Base-by-base conservation (phyloP, 2,329 filamentous ascomycete genomes). In the Apiospora sp. region DNA sequence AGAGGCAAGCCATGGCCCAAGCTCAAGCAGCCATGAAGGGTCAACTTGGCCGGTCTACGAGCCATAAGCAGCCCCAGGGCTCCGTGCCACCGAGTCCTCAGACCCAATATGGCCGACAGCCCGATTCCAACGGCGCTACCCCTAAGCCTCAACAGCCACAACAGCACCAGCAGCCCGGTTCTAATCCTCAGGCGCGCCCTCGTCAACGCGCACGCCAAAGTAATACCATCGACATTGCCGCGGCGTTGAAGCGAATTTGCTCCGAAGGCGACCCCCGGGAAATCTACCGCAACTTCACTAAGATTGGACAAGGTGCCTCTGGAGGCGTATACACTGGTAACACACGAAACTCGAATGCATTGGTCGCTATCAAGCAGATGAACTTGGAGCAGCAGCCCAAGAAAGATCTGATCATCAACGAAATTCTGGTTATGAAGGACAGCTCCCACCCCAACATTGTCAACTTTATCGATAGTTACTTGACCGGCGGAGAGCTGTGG, bases 321-420 rank as follows among this genome's bases (percentile, higher is more conserved):
- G 96, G 96, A 77, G 96, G 96, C 74, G 96, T 99, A 0, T 99
- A 92, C 80, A 98, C 94, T 0, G 96, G 96, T 4, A 94, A 96
- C 80, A 94, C 98, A 82, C 88, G 91, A 75, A 92, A 91, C 72
- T 93, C 91, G 51, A 97, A 97, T 83, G 91, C 93, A 75, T 91
- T 97, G 77, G 96, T 99, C 49, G 96, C 96, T 58, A 98, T 99
- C 84, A 99, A 99, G 86, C 96, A 99, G 86, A 99, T 99, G 96
- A 98, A 98, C 77, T 86, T 99, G 72, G 96, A 98, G 82, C 93
- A 98, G 83, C 96, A 99, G 80, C 96, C 96, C 2, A 98, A 98
- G 89, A 99, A 99, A 83, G 96, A 99, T 78, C 87, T 98, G 68
- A 99, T 99, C 79, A 98, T 99, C 84, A 99, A 99, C 82, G 96